phyloP scores from a whole-genome alignment of 306 rosid genomes.

The Fragaria ananassa region DNA sequence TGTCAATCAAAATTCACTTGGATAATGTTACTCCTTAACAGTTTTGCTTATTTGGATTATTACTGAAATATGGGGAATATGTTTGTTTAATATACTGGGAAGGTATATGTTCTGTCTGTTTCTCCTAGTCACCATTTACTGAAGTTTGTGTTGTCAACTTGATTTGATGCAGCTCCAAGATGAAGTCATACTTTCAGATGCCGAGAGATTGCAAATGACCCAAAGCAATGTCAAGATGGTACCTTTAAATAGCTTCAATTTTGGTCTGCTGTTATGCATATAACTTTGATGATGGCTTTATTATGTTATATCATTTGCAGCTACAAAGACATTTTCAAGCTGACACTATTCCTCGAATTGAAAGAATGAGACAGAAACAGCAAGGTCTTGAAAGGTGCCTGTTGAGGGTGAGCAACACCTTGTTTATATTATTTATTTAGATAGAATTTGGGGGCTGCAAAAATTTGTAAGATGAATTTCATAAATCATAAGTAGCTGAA shows the following conservation, averaged over 20 bases:
- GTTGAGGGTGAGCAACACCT: constrained; percentile 54
- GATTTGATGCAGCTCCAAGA: constrained; percentile 77
- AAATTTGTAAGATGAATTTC: background rate
- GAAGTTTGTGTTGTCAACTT: constrained; percentile 7
- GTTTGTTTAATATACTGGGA: background rate
- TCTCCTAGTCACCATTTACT: background rate
- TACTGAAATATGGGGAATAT: background rate
- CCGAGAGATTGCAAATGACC: constrained; percentile 81
- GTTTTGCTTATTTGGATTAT: background rate
- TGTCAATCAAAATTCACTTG: background rate
- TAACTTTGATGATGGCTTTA: background rate
- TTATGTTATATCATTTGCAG: constrained; percentile 40
- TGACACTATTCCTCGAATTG: constrained; percentile 81
- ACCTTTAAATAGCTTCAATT: background rate
- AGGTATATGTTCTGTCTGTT: background rate
- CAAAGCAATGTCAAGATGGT: constrained; percentile 98
- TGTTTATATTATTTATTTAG: background rate
- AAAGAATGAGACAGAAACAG: constrained; percentile 88
- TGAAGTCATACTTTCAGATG: constrained; percentile 90
- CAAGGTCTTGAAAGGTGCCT: constrained; percentile 90
- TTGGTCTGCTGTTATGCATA: background rate
- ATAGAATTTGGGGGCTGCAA: constrained; percentile 7
- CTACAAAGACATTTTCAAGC: constrained; percentile 96
- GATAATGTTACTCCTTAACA: background rate
- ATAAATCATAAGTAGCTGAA: background rate